Conservation (phyloP, 2,329 filamentous ascomycete species). For the Tolypocladium ovalisporum region DNA sequence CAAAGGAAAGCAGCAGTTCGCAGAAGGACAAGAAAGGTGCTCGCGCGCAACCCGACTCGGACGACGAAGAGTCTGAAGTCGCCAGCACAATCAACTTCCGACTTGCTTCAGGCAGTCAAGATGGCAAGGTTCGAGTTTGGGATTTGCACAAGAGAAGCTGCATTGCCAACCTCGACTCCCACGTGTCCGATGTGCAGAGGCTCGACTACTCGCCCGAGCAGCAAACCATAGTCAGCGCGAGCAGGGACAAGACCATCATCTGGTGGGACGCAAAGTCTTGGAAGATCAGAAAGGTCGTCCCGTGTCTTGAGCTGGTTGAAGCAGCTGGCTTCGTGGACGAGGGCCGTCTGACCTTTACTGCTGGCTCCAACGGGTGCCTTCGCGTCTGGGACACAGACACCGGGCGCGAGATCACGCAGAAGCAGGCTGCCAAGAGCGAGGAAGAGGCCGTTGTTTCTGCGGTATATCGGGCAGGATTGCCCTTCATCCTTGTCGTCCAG, state of each 20-base stretch:
- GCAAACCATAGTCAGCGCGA: constrained; percentile 69
- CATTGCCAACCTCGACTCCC: constrained; percentile 72
- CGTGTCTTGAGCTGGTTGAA: constrained; percentile 78
- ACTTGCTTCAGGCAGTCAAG: constrained; percentile 84
- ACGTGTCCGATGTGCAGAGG: constrained; percentile 87
- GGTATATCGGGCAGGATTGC: constrained; percentile 52
- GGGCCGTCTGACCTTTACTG: constrained; percentile 68
- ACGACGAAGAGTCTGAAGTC: constrained; percentile 29
- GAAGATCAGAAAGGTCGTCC: constrained; percentile 71
- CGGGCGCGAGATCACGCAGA: constrained; percentile 67
- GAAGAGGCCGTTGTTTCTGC: constrained; percentile 61
- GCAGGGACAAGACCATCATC: constrained; percentile 88
- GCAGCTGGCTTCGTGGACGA: constrained; percentile 66
- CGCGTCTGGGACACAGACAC: constrained; percentile 73
- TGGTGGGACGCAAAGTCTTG: constrained; percentile 83
- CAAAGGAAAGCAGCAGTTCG: constrained; percentile 13
- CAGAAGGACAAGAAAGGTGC: constrained; percentile 23
- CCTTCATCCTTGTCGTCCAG: constrained; percentile 71
- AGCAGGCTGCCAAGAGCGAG: constrained; percentile 52
- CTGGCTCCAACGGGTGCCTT: constrained; percentile 71
- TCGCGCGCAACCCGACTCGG: constrained; percentile 20
- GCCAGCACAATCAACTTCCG: constrained; percentile 50
- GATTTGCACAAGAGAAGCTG: constrained; percentile 76
- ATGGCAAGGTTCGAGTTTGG: constrained; percentile 87
- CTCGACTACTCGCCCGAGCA: constrained; percentile 70